Percentiles rank a stretch among this genome's conserved stretches.
Evolutionary conservation across 1,139 yeast species (phyloP).

Genomic region (Pichia inconspicua): DNA sequence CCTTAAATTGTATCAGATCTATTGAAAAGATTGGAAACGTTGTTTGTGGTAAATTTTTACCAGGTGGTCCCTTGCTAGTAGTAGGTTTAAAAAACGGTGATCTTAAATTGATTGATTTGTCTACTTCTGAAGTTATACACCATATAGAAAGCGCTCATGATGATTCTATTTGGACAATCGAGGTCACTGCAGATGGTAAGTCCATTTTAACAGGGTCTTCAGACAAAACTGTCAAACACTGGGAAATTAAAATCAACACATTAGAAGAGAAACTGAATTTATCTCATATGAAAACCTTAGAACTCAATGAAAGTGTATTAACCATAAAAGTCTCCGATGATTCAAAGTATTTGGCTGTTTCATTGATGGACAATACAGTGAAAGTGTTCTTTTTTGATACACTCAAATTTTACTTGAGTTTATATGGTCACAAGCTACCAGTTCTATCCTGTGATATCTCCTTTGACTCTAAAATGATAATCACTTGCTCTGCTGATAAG

Average conservation of each 20-base stretch:
- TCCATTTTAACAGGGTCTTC: constrained; percentile 88
- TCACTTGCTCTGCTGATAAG: constrained; percentile 94
- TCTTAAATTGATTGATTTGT: constrained; percentile 77
- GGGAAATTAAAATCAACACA: constrained; percentile 65
- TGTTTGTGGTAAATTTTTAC: constrained; percentile 70
- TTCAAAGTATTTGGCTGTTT: constrained; percentile 66
- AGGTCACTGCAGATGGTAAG: constrained; percentile 79
- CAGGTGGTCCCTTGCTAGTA: constrained; percentile 83
- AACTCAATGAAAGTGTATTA: constrained; percentile 77
- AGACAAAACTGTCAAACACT: constrained; percentile 81
- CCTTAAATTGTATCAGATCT: constrained; percentile 71
- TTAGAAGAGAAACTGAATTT: constrained; percentile 49
- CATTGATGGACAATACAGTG: constrained; percentile 85
- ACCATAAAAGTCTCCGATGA: constrained; percentile 81
- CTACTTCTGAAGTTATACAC: constrained; percentile 67
- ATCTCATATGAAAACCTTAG: constrained; percentile 72
- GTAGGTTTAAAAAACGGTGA: constrained; percentile 90
- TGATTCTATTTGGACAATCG: constrained; percentile 88
- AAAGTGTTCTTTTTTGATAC: constrained; percentile 86
- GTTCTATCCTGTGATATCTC: constrained; percentile 87
- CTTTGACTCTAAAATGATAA: constrained; percentile 72
- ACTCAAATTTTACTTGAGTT: constrained; percentile 75
- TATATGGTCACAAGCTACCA: constrained; percentile 95
- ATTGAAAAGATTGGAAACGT: constrained; percentile 82
- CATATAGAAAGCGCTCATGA: constrained; percentile 71